Evolutionary conservation across 2,329 filamentous ascomycete genomes (phyloP).

Genomic region (Nemania bipapillata): DNA sequence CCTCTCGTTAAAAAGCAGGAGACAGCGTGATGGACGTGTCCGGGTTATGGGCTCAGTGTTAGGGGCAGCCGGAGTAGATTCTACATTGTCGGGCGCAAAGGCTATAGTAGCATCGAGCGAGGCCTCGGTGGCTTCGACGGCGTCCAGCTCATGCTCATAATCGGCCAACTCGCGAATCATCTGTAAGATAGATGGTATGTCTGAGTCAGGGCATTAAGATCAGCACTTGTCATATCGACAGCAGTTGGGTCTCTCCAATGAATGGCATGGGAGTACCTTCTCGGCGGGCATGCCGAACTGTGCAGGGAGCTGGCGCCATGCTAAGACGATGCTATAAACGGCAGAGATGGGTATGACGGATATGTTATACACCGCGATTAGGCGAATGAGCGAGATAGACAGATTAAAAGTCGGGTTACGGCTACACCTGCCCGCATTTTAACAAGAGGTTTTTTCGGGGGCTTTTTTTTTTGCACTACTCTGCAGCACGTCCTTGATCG

Average conservation of each 20-base stretch:
- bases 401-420: too few species aligned
- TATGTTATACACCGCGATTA: too few species aligned
- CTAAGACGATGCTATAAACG: background rate
- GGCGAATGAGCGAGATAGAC: background rate
- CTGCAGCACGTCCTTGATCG: too few species aligned
- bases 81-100: constrained; percentile 69
- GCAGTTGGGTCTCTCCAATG: constrained; percentile 15
- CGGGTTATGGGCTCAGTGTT: constrained; percentile 66
- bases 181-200: constrained; percentile 81
- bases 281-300: constrained; percentile 68
- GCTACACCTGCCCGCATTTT: too few species aligned
- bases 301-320: constrained; percentile 52
- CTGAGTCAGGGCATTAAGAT: constrained; percentile 57
- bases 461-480: too few species aligned
- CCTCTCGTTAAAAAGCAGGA: constrained; percentile 69
- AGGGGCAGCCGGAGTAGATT: constrained; percentile 54
- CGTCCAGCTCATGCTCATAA: constrained; percentile 81
- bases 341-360: background rate
- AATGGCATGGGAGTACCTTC: constrained; percentile 59
- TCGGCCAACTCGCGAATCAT: constrained; percentile 87
- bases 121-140: constrained; percentile 81
- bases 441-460: too few species aligned
- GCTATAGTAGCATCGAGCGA: constrained; percentile 79
- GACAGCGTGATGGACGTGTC: constrained; percentile 75
- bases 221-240: constrained; percentile 19